Evolutionary conservation across 805 yeast species (phyloP).

Genomic region (Pichia scutulata): DNA sequence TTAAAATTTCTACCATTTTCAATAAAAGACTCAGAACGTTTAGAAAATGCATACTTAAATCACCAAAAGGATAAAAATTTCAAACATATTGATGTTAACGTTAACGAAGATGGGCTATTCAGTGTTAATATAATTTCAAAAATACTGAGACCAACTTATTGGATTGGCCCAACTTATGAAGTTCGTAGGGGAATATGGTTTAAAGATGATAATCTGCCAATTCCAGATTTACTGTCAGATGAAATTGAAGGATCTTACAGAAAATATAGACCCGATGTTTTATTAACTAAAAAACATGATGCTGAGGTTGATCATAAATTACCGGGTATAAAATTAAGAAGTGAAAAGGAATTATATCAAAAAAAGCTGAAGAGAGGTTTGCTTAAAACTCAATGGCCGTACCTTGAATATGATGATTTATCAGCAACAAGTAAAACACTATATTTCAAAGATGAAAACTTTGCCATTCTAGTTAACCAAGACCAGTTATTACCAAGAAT

Average conservation of each 20-base stretch:
- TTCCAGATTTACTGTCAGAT: slow-evolving; percentile 35
- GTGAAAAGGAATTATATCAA: slow-evolving; percentile 24
- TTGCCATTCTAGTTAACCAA: slow-evolving; percentile 22
- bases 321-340: slow-evolving; percentile 12
- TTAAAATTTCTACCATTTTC: slow-evolving; percentile 63
- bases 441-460: slow-evolving; percentile 19
- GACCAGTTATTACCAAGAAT: slow-evolving; percentile 22
- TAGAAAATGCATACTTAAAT: slow-evolving; percentile 45
- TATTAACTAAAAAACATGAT: neutral
- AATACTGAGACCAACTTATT: slow-evolving; percentile 62
- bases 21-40: slow-evolving; percentile 46
- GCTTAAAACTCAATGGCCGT: slow-evolving; percentile 20
- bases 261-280: slow-evolving; percentile 21
- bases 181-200: slow-evolving; percentile 88
- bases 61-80: slow-evolving; percentile 4
- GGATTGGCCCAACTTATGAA: slow-evolving; percentile 84
- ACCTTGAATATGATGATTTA: slow-evolving; percentile 17
- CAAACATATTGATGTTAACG: slow-evolving; percentile 36
- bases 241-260: slow-evolving; percentile 54
- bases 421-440: slow-evolving; percentile 21
- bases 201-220: slow-evolving; percentile 48
- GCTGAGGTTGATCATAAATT: slow-evolving; percentile 1
- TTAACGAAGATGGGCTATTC: slow-evolving; percentile 75
- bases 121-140: slow-evolving; percentile 55
- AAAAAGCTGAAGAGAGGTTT: slow-evolving; percentile 3